These are phyloP conservation scores for Panus rudis DNA, from an alignment of 768 basidiomycete genomes.

Conservation along the genomic window DNA sequence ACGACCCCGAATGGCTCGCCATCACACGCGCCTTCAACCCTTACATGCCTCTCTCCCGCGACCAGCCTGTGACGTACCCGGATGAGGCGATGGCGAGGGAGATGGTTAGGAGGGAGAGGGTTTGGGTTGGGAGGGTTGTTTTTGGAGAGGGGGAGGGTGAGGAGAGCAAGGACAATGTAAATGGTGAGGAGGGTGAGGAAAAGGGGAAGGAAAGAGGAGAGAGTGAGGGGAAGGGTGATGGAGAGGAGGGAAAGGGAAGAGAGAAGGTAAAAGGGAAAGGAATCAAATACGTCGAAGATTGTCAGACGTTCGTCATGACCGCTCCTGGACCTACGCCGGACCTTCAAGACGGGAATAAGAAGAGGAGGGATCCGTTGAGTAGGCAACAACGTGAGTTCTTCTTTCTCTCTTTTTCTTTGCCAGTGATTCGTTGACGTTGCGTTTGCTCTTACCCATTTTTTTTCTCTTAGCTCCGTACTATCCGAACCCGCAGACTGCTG, in stretches of 20 bases:
- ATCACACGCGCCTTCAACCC: slow-evolving; percentile 84
- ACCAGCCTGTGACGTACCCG: slow-evolving; percentile 57
- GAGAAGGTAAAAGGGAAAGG: too few species aligned
- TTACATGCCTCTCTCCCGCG: slow-evolving; percentile 50
- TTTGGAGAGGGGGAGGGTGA: slow-evolving; percentile 18
- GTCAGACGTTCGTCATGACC: slow-evolving; percentile 65
- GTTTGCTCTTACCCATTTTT: slow-evolving; percentile 3
- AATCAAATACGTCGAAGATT: slow-evolving; percentile 44
- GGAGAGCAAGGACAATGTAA: not conserved
- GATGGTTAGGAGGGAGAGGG: slow-evolving; percentile 50
- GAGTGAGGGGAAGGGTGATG: too few species aligned
- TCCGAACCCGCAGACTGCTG: slow-evolving; percentile 83
- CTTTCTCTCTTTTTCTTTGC: not conserved
- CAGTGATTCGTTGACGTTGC: not conserved
- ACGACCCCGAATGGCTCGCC: slow-evolving; percentile 91
- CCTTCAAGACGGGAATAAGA: slow-evolving; percentile 33
- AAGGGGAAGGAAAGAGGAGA: slow-evolving; percentile 1
- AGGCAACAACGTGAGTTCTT: slow-evolving; percentile 32
- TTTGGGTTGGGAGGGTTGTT: slow-evolving; percentile 65
- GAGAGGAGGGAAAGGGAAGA: too few species aligned
- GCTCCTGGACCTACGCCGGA: slow-evolving; percentile 54
- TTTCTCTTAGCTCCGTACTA: slow-evolving; percentile 58
- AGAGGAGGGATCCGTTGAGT: slow-evolving; percentile 28
- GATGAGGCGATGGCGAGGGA: slow-evolving; percentile 39
- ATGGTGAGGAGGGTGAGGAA: slow-evolving; percentile 5